Percentiles rank a stretch among this genome's conserved stretches.
Conservation (phyloP, 257 asterid species). For the Handroanthus guayacan region DNA sequence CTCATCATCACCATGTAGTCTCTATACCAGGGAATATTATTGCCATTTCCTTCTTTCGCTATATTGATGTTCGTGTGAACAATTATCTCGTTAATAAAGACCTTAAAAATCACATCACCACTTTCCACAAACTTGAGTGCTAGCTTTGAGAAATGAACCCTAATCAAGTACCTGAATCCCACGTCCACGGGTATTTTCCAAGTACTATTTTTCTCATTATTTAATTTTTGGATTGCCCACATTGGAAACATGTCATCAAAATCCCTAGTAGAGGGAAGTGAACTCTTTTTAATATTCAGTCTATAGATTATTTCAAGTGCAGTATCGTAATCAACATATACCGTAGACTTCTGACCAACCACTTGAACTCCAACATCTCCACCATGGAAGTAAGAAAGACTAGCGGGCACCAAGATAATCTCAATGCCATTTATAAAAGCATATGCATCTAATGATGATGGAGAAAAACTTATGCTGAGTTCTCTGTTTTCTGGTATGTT, state of each 20-base stretch:
- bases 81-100: constrained; percentile 47
- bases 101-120: constrained; percentile 42
- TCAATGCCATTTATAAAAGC: constrained; percentile 46
- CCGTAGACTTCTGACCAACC: constrained; percentile 33
- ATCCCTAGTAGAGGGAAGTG: constrained; percentile 43
- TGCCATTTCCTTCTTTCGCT: constrained; percentile 41
- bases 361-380: constrained; percentile 28
- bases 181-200: constrained; percentile 56
- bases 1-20: constrained; percentile 53
- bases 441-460: constrained; percentile 31
- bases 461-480: constrained; percentile 27
- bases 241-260: constrained; percentile 36
- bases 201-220: constrained; percentile 26
- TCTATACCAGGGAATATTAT: constrained; percentile 40
- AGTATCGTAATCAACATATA: constrained; percentile 52
- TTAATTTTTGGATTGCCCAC: constrained; percentile 42
- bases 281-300: constrained; percentile 40
- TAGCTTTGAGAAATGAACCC: constrained; percentile 57
- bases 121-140: constrained; percentile 33
- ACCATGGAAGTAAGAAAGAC: constrained; percentile 26
- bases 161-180: constrained; percentile 60
- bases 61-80: constrained; percentile 41
- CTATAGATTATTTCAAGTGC: constrained; percentile 57
- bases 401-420: constrained; percentile 31
- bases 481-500: constrained; percentile 28